These are phyloP conservation scores for Solanum pimpinellifolium DNA, from an alignment of 257 asterid species.

Conservation along the genomic window DNA sequence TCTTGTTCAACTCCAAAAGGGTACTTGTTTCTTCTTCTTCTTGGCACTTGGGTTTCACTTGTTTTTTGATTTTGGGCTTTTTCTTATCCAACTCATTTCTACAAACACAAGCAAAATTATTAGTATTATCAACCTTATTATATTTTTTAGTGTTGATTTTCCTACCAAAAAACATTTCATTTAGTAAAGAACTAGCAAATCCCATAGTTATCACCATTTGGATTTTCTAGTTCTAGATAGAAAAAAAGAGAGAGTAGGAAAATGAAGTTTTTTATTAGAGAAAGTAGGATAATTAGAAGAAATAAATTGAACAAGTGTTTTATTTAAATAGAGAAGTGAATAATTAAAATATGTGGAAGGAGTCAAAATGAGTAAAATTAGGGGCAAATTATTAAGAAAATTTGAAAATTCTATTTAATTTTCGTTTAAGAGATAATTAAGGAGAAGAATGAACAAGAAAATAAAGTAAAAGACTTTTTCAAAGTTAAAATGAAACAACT, in stretches of 20 bases:
- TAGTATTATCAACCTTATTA: neutral
- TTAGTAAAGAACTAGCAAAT: neutral
- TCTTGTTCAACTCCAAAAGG: neutral
- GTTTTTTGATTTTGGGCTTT: constrained; percentile 1
- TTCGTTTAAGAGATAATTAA: neutral
- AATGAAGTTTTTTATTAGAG: neutral
- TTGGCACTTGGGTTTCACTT: neutral
- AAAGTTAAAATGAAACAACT: neutral
- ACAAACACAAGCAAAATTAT: neutral
- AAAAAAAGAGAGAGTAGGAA: neutral
- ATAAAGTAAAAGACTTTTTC: neutral
- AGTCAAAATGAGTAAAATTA: neutral
- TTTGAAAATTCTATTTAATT: neutral
- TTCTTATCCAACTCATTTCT: neutral
- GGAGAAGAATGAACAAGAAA: neutral
- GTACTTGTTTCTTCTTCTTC: neutral
- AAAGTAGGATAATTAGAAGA: neutral
- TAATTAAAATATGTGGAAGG: neutral
- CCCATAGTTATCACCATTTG: neutral
- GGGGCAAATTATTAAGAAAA: neutral
- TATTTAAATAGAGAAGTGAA: neutral
- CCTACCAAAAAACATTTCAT: neutral
- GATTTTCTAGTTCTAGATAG: neutral
- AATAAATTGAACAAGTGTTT: neutral
- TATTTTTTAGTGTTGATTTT: neutral